Conservation (phyloP, 2,329 filamentous ascomycete genomes). For the Colletotrichum theobromicola region DNA sequence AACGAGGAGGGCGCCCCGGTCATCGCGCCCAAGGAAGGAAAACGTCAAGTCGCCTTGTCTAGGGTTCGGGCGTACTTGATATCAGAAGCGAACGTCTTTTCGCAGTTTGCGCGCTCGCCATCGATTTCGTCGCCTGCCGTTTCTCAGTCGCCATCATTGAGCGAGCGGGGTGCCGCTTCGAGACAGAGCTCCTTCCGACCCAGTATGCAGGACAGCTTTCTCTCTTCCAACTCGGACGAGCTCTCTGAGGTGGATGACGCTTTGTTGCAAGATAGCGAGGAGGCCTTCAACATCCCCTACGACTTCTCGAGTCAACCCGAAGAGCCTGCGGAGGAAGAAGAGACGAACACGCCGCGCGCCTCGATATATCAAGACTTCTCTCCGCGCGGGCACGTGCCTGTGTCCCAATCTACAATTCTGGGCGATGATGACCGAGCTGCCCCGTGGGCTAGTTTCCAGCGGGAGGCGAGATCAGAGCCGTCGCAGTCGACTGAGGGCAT, state of each 20-base stretch:
- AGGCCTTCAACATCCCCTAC: slow-evolving; percentile 62
- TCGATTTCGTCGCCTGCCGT: slow-evolving; percentile 59
- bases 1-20: slow-evolving; percentile 35
- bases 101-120: slow-evolving; percentile 59
- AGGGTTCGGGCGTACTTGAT: slow-evolving; percentile 70
- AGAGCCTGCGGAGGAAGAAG: slow-evolving; percentile 39
- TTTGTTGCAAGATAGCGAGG: slow-evolving; percentile 56
- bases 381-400: neutral
- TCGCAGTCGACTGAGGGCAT: slow-evolving; percentile 25
- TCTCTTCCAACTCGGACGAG: slow-evolving; percentile 36
- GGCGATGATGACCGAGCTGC: slow-evolving; percentile 30
- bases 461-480: slow-evolving; percentile 41
- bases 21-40: slow-evolving; percentile 63
- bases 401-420: slow-evolving; percentile 14
- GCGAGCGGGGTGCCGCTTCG: slow-evolving; percentile 30
- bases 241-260: slow-evolving; percentile 37
- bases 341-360: slow-evolving; percentile 58
- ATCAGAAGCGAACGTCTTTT: slow-evolving; percentile 71
- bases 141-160: slow-evolving; percentile 48
- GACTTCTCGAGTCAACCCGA: slow-evolving; percentile 45
- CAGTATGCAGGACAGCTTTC: slow-evolving; percentile 25
- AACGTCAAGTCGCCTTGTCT: slow-evolving; percentile 67
- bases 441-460: slow-evolving; percentile 35
- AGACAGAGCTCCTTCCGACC: slow-evolving; percentile 25
- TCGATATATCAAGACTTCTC: slow-evolving; percentile 46